Conservation (phyloP, 306 rosid genomes). For the Senna tora region DNA sequence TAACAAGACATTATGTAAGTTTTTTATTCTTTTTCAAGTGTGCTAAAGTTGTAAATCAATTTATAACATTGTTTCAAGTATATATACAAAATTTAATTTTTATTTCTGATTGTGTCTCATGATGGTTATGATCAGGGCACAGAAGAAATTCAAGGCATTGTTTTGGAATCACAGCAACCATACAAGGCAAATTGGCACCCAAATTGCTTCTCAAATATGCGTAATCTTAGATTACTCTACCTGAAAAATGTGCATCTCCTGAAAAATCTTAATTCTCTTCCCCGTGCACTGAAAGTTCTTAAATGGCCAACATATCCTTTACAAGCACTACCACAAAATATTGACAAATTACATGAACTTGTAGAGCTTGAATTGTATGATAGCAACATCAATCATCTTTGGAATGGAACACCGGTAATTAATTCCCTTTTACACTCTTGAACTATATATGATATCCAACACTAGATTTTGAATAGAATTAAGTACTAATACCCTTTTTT, state of each 20-base stretch:
- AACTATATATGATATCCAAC: neutral
- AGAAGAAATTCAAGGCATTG: neutral
- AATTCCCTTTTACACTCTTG: too few relatives aligned
- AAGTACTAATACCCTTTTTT: neutral
- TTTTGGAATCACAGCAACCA: neutral
- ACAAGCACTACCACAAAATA: neutral
- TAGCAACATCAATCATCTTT: neutral
- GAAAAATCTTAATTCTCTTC: conserved; percentile 31
- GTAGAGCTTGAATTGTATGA: neutral
- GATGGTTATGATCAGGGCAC: neutral
- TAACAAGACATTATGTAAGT: neutral
- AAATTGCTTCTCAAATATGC: conserved; percentile 4
- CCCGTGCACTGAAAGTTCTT: conserved; percentile 19
- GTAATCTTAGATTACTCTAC: conserved; percentile 35
- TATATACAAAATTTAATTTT: neutral
- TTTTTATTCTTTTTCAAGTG: neutral
- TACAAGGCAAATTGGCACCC: neutral
- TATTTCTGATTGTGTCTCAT: neutral
- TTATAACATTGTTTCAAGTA: neutral
- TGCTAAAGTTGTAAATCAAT: neutral
- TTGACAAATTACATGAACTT: neutral
- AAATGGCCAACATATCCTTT: neutral
- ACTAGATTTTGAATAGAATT: neutral
- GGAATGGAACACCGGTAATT: neutral
- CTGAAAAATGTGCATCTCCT: conserved; percentile 36